Evolutionary conservation across 768 basidiomycete genomes (phyloP).

Genomic region (Aureoboletus auriporus): DNA sequence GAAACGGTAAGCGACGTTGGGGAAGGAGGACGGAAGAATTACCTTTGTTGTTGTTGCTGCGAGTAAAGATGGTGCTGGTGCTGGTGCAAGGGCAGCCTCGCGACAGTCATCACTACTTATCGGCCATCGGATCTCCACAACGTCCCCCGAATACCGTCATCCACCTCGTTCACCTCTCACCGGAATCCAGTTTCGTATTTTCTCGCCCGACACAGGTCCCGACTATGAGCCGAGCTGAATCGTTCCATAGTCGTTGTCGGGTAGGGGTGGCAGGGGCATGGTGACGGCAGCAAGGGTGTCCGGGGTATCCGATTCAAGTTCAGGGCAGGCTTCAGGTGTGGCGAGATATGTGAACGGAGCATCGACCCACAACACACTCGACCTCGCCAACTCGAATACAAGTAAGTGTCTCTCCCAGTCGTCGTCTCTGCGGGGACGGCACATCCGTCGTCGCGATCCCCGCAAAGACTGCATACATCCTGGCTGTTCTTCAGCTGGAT

Average conservation of each 20-base stretch:
- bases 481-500: slow-evolving; percentile 43
- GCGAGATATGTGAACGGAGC: slow-evolving; percentile 3
- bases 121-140: too few relatives aligned
- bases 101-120: slow-evolving; percentile 2
- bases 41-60: slow-evolving; percentile 6
- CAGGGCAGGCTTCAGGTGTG: slow-evolving; percentile 24
- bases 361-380: slow-evolving; percentile 15
- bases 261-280: too few relatives aligned
- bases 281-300: slow-evolving; percentile 7
- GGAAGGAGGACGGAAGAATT: not conserved
- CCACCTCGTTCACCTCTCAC: too few relatives aligned
- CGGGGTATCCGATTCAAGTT: slow-evolving; percentile 18
- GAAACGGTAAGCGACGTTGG: not conserved
- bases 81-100: not conserved
- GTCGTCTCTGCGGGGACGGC: not conserved
- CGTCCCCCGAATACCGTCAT: too few relatives aligned
- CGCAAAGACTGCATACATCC: not conserved
- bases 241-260: too few relatives aligned
- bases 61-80: slow-evolving; percentile 10
- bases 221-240: too few relatives aligned
- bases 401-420: slow-evolving; percentile 30
- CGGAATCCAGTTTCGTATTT: too few relatives aligned
- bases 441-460: not conserved
- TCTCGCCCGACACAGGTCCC: too few relatives aligned
- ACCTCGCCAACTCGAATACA: slow-evolving; percentile 29